These are phyloP conservation scores for Flaveria linearis DNA, from an alignment of 129 eudicot genomes.

Conservation along the genomic window DNA sequence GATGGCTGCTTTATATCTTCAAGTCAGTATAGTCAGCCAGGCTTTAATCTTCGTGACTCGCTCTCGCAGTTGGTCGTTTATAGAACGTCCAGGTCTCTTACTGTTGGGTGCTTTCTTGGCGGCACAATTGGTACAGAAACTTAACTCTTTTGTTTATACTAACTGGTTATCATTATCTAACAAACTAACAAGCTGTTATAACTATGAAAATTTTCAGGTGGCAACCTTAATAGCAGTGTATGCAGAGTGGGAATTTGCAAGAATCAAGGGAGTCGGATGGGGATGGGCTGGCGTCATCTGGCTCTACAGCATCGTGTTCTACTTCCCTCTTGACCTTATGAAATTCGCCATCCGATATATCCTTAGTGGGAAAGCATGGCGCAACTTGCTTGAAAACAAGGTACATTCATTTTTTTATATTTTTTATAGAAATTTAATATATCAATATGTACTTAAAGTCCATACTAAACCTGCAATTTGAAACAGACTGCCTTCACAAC, in stretches of 20 bases:
- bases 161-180: not conserved
- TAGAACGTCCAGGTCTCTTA: conserved; percentile 91
- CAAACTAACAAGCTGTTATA: not conserved
- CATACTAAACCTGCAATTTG: not conserved
- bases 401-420: conserved; percentile 28
- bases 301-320: conserved; percentile 79
- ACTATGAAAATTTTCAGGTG: conserved; percentile 44
- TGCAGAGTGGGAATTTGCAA: conserved; percentile 87
- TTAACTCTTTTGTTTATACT: not conserved
- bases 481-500: conserved; percentile 93
- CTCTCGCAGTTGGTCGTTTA: conserved; percentile 86
- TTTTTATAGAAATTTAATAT: not conserved
- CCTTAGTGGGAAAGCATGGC: conserved; percentile 95
- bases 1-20: conserved; percentile 97
- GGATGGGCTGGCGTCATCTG: conserved; percentile 99
- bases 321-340: conserved; percentile 78
- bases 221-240: conserved; percentile 92
- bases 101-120: conserved; percentile 63
- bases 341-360: conserved; percentile 72
- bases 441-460: not conserved
- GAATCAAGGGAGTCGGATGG: conserved; percentile 92
- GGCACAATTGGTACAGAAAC: conserved; percentile 83
- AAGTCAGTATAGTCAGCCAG: conserved; percentile 94
- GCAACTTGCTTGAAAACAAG: conserved; percentile 80
- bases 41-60: conserved; percentile 94